These are phyloP conservation scores for Kwoniella europaea DNA, from an alignment of 768 basidiomycete species.

Conservation along the genomic window DNA sequence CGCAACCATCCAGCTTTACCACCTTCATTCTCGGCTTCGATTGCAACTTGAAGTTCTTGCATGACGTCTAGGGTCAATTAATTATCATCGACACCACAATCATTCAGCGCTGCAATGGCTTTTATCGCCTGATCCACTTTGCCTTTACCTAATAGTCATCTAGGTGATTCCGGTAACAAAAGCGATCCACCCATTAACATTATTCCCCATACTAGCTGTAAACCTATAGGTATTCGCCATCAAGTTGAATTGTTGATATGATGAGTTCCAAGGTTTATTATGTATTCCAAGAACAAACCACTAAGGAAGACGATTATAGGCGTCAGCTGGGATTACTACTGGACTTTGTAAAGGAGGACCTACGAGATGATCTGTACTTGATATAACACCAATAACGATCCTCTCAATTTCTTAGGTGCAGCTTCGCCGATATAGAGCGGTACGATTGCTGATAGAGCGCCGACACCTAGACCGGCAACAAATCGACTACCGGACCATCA, in stretches of 20 bases:
- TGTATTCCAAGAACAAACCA: constrained; percentile 29
- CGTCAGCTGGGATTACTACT: constrained; percentile 7
- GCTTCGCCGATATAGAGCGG: constrained; percentile 38
- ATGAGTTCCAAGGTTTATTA: constrained; percentile 29
- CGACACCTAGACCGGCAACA: constrained; percentile 31
- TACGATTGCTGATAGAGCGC: constrained; percentile 33
- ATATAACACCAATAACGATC: constrained; percentile 71
- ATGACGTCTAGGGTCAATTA: constrained; percentile 67
- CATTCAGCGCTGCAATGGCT: constrained; percentile 66
- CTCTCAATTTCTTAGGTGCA: constrained; percentile 33
- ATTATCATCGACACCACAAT: constrained; percentile 66
- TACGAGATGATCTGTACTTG: constrained; percentile 70
- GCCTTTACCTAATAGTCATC: constrained; percentile 24
- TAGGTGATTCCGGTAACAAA: constrained; percentile 29
- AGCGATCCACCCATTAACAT: constrained; percentile 23
- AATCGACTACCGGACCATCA: constrained; percentile 57
- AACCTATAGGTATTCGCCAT: constrained; percentile 27
- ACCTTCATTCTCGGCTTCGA: constrained; percentile 75
- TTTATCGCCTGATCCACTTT: constrained; percentile 66
- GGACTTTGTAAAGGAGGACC: neutral
- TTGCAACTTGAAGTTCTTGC: constrained; percentile 70
- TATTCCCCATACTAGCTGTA: constrained; percentile 33
- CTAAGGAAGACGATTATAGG: constrained; percentile 1
- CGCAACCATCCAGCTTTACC: constrained; percentile 78
- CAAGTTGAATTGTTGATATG: constrained; percentile 66